Base-by-base conservation (phyloP, 768 basidiomycete genomes). In the Mycena olivaceomarginata region DNA sequence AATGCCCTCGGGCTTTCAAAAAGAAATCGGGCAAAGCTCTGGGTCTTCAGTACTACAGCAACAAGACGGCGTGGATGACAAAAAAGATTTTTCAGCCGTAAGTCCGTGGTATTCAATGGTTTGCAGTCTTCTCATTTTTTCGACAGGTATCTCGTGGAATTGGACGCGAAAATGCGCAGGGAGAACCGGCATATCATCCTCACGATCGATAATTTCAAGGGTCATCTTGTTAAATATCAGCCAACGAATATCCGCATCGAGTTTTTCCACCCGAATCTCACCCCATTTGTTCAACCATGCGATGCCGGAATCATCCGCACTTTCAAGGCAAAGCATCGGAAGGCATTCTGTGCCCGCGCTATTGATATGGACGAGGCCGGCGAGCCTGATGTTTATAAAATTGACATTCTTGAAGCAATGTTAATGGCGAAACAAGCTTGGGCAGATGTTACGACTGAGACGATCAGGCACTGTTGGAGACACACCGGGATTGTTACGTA, bases 21-120 rank as follows among this genome's bases (percentile, higher is more conserved):
- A 71, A 76, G 68, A 53, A 51, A 51, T 51, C 48, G 5, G 48
- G 48, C 15, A 66, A 39, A 80, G 37, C 80, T 83, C 48, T 78
- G 8, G 48, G 48, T 9, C 48, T 51, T 9, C 15, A 82, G 67
- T 85, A 84, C 69, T 70, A 66, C 1, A 75, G 78, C 60, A 84
- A 83, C 76, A 81, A 80, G 77, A 84, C 67, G 41, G 81, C 81
- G 1, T 85, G 83, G 84, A 85, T 85, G 84, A 84, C 80, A 15
- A 22, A 59, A 11, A 57, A 41, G 4, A 65, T 84, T 0, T 85
- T 82, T 69, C 74, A 83, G 64, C n/a, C n/a, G n/a, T n/a, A n/a
- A 43, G 43, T 43, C 56, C 66, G 62, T 77, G 25, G 20, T 66
- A 83, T 40, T 18, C 5, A 45, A 31, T 40, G 56, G 45, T 43